phyloP scores from a whole-genome alignment of 2,329 filamentous ascomycete species.

The Nothophoma quercina region DNA sequence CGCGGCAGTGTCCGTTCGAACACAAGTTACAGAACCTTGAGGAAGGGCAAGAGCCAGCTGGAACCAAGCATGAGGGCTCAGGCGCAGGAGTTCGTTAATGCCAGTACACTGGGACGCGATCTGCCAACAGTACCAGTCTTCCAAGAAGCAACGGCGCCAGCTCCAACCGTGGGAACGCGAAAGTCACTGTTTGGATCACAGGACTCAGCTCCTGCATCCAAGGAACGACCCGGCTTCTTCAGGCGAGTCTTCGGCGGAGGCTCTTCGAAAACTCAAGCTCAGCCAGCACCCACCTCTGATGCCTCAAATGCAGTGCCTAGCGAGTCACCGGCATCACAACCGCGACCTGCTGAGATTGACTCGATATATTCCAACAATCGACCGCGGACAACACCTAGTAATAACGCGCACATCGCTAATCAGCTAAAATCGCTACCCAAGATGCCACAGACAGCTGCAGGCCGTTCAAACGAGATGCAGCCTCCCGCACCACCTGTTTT shows the following conservation, averaged over 20 bases:
- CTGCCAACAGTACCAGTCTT: constrained; percentile 55
- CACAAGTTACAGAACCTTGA: constrained; percentile 54
- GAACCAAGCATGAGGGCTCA: constrained; percentile 54
- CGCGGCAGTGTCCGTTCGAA: constrained; percentile 68
- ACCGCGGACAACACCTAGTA: constrained; percentile 50
- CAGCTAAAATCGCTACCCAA: constrained; percentile 56
- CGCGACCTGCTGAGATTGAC: constrained; percentile 37
- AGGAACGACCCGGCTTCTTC: constrained; percentile 87
- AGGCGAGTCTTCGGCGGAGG: constrained; percentile 79
- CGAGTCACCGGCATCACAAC: constrained; percentile 28
- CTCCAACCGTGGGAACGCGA: constrained; percentile 61
- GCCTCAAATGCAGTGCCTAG: constrained; percentile 19
- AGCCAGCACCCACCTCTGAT: constrained; percentile 38
- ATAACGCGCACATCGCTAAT: constrained; percentile 54
- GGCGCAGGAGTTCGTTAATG: constrained; percentile 58
- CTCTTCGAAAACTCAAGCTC: constrained; percentile 64
- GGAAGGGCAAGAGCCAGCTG: constrained; percentile 54
- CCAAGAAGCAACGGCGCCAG: constrained; percentile 60
- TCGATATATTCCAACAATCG: constrained; percentile 43
- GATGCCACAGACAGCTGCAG: constrained; percentile 35
- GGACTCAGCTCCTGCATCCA: constrained; percentile 50
- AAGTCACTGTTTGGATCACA: constrained; percentile 54
- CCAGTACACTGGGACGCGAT: constrained; percentile 52
- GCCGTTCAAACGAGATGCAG: constrained; percentile 33
- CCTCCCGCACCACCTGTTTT: constrained; percentile 53